Conservation (phyloP, 1,284 basidiomycete genomes). For the Trametes versicolor region DNA sequence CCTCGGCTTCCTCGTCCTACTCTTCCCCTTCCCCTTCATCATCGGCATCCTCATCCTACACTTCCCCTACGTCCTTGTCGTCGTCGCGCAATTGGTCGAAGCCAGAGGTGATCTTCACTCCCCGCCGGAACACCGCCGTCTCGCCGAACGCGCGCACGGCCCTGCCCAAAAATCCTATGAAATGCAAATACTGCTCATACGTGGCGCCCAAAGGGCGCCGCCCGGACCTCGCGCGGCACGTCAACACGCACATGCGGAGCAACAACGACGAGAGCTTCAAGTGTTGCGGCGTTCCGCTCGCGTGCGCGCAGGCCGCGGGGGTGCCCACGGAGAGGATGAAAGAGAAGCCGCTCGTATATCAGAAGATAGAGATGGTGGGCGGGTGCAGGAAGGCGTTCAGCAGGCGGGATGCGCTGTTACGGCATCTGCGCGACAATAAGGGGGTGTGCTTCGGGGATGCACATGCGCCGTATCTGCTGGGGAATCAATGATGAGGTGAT, state of each 20-base stretch:
- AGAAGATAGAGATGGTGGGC: conserved; percentile 53
- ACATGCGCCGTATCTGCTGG: conserved; percentile 19
- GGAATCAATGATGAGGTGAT: neutral
- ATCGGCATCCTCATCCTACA: too few species aligned
- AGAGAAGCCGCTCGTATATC: conserved; percentile 49
- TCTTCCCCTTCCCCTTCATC: too few species aligned
- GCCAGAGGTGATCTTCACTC: neutral
- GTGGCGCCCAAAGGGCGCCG: conserved; percentile 52
- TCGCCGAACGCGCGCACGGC: neutral
- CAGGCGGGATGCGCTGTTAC: conserved; percentile 63
- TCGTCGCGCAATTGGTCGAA: neutral
- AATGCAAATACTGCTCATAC: conserved; percentile 23
- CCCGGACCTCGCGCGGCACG: conserved; percentile 63
- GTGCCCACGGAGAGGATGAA: conserved; percentile 35
- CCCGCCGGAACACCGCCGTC: conserved; percentile 2
- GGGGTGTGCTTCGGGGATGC: conserved; percentile 49
- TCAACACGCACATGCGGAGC: conserved; percentile 56
- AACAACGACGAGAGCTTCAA: conserved; percentile 43
- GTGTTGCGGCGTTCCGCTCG: conserved; percentile 52
- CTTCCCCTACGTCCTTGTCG: neutral
- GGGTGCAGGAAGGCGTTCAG: conserved; percentile 63
- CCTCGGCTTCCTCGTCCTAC: too few species aligned
- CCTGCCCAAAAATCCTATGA: neutral
- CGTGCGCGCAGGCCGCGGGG: conserved; percentile 44
- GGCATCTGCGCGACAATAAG: conserved; percentile 59